Evolutionary conservation across 169 alveolate species (phyloP), one percentile per base, ranked within the genome.

Genomic region (Theileria parva): DNA sequence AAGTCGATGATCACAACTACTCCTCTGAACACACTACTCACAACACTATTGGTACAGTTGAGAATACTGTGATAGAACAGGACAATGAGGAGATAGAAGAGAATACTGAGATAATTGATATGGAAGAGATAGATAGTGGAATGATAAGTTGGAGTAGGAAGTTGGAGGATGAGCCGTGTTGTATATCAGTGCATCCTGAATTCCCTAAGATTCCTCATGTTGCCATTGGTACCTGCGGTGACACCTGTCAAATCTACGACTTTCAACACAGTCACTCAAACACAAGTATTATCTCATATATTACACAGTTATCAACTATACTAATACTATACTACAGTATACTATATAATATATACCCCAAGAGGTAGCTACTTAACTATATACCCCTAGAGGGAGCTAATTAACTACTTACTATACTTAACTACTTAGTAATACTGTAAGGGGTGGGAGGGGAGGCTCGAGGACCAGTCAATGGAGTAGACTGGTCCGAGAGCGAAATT

Each of bases 141-240:
- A 15, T 68, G 48, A 79, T 74, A 44, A 74, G 88, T 37, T 81
- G 88, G 88, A 81, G 55, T 37, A 81, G 57, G 57, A 73, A 74
- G 15, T 74, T 61, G 27, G 64, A 32, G 5, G 15, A 70, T 0
- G 90, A 77, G 50, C 74, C 77, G 34, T 15, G 77, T 19, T 76
- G 85, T 37, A 27, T 84, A n/a, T 34, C 86, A 0, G 86, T 84
- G 6, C 87, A 84, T 39, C 90, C 90, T 0, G 27, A 51, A 4
- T 84, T 84, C 32, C 90, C 90, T 17, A 77, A 4, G 0, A 59
- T 84, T 0, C 77, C 90, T n/a, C 90, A 84, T 21, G 86, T 77
- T 1, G 90, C 90, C 0, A 60, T 84, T 21, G 90, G 90, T 0
- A 63, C 70, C 12, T 68, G 90, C 28, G 86, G 79, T 64, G 90